Percentiles rank a stretch among this genome's conserved stretches.
Conservation (phyloP, 2,329 filamentous ascomycete genomes). For the Fusarium staphyleae region DNA sequence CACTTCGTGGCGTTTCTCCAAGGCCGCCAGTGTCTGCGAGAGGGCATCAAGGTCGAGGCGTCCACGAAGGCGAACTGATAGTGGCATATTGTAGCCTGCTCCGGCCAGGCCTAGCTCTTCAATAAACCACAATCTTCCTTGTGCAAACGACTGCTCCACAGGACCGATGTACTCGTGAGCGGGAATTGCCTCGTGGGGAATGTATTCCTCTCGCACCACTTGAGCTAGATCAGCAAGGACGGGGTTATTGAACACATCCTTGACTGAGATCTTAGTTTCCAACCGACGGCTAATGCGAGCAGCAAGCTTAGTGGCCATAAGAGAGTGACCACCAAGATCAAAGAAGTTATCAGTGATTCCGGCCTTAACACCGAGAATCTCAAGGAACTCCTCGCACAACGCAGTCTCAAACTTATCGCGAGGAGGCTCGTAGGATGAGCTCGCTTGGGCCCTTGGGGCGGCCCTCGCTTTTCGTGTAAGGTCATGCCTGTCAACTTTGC, state of each 20-base stretch:
- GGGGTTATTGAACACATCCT: constrained; percentile 7
- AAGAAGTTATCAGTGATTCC: constrained; percentile 9
- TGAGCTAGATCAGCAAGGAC: constrained; percentile 8
- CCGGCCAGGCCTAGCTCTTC: too few species aligned
- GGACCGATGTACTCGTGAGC: too few species aligned
- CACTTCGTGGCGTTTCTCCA: too few species aligned
- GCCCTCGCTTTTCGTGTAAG: constrained; percentile 2
- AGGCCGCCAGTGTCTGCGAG: too few species aligned
- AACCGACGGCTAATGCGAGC: background rate
- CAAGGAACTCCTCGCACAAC: too few species aligned
- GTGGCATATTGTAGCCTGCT: too few species aligned
- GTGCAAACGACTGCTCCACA: too few species aligned
- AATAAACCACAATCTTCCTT: too few species aligned
- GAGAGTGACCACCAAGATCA: constrained; percentile 10
- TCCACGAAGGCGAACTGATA: too few species aligned
- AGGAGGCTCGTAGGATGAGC: background rate
- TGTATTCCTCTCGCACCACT: too few species aligned
- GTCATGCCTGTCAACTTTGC: constrained; percentile 36
- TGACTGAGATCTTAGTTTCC: background rate
- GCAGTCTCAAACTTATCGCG: constrained; percentile 1
- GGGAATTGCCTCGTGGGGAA: too few species aligned
- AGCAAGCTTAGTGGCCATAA: constrained; percentile 11
- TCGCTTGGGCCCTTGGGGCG: background rate
- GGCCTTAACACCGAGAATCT: constrained; percentile 7
- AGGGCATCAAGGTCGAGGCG: too few species aligned